Evolutionary conservation across 345 rosid genomes (phyloP).

Genomic region (Syzygium aqueum): DNA sequence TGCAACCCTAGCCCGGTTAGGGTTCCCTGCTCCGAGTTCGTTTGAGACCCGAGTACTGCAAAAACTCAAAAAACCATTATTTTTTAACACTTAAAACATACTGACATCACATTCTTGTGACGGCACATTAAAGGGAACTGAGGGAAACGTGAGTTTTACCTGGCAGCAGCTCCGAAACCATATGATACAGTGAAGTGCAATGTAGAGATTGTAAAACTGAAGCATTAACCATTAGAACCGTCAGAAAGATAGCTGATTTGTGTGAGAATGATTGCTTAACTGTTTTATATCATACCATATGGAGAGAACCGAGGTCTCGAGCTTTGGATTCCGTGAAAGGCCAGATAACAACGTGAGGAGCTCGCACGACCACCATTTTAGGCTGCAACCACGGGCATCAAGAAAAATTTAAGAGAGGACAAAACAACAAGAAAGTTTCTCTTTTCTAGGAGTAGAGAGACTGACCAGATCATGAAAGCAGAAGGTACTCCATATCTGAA

Average conservation of each 20-base stretch:
- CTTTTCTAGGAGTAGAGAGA: not conserved
- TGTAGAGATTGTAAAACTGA: constrained; percentile 29
- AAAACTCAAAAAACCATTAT: not conserved
- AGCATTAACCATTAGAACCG: not conserved
- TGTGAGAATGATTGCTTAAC: not conserved
- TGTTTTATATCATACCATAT: constrained; percentile 31
- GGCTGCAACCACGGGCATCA: constrained; percentile 14
- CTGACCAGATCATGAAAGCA: constrained; percentile 42
- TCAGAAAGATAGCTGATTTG: not conserved
- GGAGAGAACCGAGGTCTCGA: constrained; percentile 59
- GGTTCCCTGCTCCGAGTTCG: constrained; percentile 41
- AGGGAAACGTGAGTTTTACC: constrained; percentile 4
- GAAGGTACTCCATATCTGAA: constrained; percentile 34
- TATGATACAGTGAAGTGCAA: constrained; percentile 35
- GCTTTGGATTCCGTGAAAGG: constrained; percentile 44
- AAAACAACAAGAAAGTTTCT: not conserved
- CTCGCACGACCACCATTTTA: constrained; percentile 70
- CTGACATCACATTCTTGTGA: not conserved
- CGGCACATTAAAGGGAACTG: not conserved
- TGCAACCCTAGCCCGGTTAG: constrained; percentile 18
- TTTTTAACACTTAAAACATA: not conserved
- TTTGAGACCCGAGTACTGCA: constrained; percentile 38
- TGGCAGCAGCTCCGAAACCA: constrained; percentile 40
- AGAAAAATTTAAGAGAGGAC: not conserved
- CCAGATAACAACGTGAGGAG: constrained; percentile 40